Conservation (phyloP, 2,329 filamentous ascomycete genomes). For the Phialophora macrospora region DNA sequence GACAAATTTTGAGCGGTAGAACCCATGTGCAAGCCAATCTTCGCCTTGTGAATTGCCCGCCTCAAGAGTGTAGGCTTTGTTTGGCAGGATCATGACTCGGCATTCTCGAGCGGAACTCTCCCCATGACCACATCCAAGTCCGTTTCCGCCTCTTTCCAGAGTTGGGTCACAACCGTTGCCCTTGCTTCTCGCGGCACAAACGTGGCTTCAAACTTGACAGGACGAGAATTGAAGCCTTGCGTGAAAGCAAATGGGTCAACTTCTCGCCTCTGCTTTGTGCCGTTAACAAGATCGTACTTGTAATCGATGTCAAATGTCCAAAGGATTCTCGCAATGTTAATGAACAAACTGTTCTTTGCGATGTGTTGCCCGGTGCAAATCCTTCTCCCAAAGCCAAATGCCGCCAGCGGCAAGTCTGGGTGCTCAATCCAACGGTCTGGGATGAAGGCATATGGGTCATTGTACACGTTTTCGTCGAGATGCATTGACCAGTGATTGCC, state of each 20-base stretch:
- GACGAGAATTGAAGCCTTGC: constrained; percentile 37
- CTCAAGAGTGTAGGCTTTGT: not conserved
- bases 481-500: constrained; percentile 54
- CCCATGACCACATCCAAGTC: constrained; percentile 7
- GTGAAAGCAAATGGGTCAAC: constrained; percentile 53
- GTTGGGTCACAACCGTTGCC: not conserved
- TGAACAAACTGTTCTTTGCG: constrained; percentile 49
- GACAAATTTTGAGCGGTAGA: too few species aligned
- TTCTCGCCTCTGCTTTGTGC: constrained; percentile 5
- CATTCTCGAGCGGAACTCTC: constrained; percentile 1
- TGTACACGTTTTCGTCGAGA: constrained; percentile 49
- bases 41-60: too few species aligned
- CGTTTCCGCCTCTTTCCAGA: constrained; percentile 10
- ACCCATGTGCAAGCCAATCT: too few species aligned
- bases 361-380: constrained; percentile 48
- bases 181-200: constrained; percentile 14
- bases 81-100: constrained; percentile 2
- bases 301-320: constrained; percentile 34
- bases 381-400: constrained; percentile 62
- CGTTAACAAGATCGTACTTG: constrained; percentile 12
- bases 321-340: constrained; percentile 61
- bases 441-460: constrained; percentile 48
- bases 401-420: constrained; percentile 54
- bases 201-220: constrained; percentile 14
- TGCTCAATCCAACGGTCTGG: constrained; percentile 43